These are phyloP conservation scores for Plasmodium gaboni DNA, from an alignment of 169 alveolate species.

Conservation along the genomic window DNA sequence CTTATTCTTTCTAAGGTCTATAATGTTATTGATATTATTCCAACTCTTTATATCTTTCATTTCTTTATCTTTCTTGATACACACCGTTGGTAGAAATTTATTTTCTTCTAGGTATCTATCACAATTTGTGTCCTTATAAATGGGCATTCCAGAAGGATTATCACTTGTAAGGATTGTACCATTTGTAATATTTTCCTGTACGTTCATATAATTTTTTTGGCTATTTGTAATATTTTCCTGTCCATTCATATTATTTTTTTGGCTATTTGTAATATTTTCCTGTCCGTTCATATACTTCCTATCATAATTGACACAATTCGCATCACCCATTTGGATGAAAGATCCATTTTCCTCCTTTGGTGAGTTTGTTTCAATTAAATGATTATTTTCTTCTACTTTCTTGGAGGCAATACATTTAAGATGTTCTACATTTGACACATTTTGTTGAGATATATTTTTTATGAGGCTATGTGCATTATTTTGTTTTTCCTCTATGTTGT, in stretches of 20 bases:
- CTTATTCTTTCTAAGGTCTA: conserved; percentile 31
- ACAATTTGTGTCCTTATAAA: background rate
- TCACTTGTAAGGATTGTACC: background rate
- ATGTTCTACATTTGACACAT: too few relatives aligned
- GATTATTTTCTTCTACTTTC: background rate
- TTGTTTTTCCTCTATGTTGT: background rate
- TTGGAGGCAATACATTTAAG: background rate
- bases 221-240: too few relatives aligned
- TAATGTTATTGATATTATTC: conserved; percentile 24
- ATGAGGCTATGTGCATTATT: background rate
- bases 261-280: too few relatives aligned
- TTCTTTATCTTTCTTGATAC: conserved; percentile 19
- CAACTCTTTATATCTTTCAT: conserved; percentile 21
- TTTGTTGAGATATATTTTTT: background rate
- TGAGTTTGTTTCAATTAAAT: background rate
- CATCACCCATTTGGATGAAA: background rate
- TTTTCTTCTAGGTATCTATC: background rate
- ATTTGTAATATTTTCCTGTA: background rate
- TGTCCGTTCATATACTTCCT: too few relatives aligned
- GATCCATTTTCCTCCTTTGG: background rate
- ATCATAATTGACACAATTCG: too few relatives aligned
- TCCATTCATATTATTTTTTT: too few relatives aligned
- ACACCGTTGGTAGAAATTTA: conserved; percentile 14
- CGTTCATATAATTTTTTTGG: too few relatives aligned
- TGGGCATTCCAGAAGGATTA: background rate